Evolutionary conservation across 768 basidiomycete genomes (phyloP), one percentile per base, ranked within the genome.

Genomic region (Rubroboletus pulcherrimus): DNA sequence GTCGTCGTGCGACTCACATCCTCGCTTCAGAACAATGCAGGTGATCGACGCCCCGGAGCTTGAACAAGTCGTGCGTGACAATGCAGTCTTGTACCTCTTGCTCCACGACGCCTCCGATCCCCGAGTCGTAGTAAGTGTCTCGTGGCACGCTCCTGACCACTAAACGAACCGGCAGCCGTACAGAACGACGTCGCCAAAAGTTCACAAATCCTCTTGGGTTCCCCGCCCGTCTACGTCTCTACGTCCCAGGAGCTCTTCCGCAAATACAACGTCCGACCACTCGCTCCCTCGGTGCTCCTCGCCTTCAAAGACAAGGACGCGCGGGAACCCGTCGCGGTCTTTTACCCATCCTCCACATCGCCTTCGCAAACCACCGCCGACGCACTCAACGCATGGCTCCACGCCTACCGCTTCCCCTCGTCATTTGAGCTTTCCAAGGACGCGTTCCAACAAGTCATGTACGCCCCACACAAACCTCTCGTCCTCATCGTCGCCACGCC

Each of bases 381-480:
- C 14, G 46, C 54, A 1, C 55, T 87, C 19, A 63, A 66, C 11
- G 55, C 63, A 0, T 95, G 90, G 86, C 74, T 94, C 17, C 67
- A 85, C 2, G 67, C 74, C 0, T 81, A 97, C 68, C 84, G 87
- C 31, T 81, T 93, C 24, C 91, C 93, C 0, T 82, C 84, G 1
- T 74, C 83, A 11, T 65, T 85, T 19, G 89, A 96, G 70, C 81
- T 98, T 43, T 84, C 82, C 19, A 81, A 85, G 40, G 85, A 86
- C 49, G 85, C 87, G 4, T 97, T 93, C 78, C 85, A 90, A 60
- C 80, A 78, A 11, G 82, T 97, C 41, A 95, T 98, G 92, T 87
- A 89, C 48, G 85, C 87, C 11, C 82, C 84, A 0, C 80, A 87
- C 26, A 69, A 76, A 5, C 89, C 92, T 1, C 78, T 93, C 12